Evolutionary conservation across 163 green algal genomes (phyloP).

Genomic region (Chloromonas sp.): DNA sequence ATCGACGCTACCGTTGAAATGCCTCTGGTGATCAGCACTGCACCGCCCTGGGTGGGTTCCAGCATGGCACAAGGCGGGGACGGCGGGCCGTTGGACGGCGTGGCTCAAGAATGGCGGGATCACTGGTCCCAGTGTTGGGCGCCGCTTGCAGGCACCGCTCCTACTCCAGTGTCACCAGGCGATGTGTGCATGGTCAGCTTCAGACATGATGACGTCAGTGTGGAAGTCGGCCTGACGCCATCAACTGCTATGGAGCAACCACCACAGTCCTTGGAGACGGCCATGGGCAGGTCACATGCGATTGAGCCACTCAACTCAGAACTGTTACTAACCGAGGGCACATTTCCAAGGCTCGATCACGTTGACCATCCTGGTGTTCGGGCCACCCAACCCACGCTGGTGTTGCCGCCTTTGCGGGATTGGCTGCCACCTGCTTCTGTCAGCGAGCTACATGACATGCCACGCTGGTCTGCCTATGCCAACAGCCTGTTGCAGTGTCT

Average conservation of each 20-base stretch:
- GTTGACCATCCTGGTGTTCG: not conserved
- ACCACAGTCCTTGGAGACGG: not conserved
- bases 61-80: constrained; percentile 10
- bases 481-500: not conserved
- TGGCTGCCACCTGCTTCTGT: no score
- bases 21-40: constrained; percentile 13
- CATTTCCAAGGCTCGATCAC: no score
- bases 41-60: constrained; percentile 14
- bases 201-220: not conserved
- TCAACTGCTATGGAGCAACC: not conserved
- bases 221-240: not conserved
- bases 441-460: no score
- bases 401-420: no score
- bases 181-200: not conserved
- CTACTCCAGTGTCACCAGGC: not conserved
- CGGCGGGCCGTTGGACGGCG: constrained; percentile 7
- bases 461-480: no score
- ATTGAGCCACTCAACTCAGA: no score
- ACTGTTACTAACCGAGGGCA: no score
- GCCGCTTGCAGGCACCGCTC: constrained; percentile 6
- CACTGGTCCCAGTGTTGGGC: constrained; percentile 37
- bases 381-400: not conserved
- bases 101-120: constrained; percentile 19
- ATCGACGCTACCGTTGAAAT: not conserved
- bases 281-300: no score